Evolutionary conservation across 129 eudicot species (phyloP).

Genomic region (Centrapalus pauciflorus): DNA sequence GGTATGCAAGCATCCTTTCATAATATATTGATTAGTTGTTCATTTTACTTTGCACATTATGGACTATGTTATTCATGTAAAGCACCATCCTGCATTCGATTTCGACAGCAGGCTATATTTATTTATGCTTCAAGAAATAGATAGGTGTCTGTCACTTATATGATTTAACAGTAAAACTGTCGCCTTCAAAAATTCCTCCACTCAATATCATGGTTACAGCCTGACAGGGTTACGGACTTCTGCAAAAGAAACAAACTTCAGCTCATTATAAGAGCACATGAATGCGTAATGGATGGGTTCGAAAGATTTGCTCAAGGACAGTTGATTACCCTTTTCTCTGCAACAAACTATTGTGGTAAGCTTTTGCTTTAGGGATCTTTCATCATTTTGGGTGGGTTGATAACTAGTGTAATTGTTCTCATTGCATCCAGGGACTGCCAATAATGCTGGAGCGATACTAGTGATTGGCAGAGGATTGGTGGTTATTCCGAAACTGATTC

Average conservation of each 20-base stretch:
- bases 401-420: slow-evolving; percentile 14
- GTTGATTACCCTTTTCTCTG: slow-evolving; percentile 92
- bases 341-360: slow-evolving; percentile 93
- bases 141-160: neutral
- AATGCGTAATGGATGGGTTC: slow-evolving; percentile 93
- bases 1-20: slow-evolving; percentile 38
- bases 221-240: slow-evolving; percentile 92
- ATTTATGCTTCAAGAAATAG: slow-evolving; percentile 1
- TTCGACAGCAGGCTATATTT: neutral
- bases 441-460: slow-evolving; percentile 93
- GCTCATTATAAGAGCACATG: slow-evolving; percentile 94
- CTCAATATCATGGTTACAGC: slow-evolving; percentile 43
- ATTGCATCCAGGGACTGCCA: slow-evolving; percentile 70
- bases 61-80: neutral
- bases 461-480: slow-evolving; percentile 93
- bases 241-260: slow-evolving; percentile 88
- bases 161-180: neutral
- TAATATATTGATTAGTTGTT: neutral
- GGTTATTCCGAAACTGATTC: slow-evolving; percentile 83
- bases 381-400: neutral
- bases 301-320: slow-evolving; percentile 96
- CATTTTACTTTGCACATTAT: neutral
- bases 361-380: neutral
- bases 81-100: neutral
- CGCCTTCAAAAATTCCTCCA: neutral